Conservation (phyloP, 306 rosid species). For the Castanea sativa region DNA sequence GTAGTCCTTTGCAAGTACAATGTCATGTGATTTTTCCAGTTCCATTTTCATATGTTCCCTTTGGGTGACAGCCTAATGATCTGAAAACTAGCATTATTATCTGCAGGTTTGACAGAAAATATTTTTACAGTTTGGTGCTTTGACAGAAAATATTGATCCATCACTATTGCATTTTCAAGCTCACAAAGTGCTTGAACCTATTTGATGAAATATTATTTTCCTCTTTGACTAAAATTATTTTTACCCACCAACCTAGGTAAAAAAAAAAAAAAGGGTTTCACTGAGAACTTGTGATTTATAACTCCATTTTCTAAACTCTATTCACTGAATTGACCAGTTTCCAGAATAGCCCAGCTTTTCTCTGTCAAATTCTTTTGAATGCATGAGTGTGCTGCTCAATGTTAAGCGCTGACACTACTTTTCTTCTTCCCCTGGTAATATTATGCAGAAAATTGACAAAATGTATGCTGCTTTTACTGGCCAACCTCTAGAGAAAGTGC, state of each 20-base stretch:
- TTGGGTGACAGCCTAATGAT: not conserved
- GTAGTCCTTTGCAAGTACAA: not conserved
- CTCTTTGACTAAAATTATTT: too few relatives aligned
- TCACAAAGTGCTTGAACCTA: not conserved
- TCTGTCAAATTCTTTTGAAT: not conserved
- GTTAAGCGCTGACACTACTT: not conserved
- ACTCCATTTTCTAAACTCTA: not conserved
- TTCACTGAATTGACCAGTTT: not conserved
- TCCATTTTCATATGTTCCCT: not conserved
- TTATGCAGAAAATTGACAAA: conserved; percentile 79
- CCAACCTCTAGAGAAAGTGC: conserved; percentile 81
- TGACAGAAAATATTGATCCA: not conserved
- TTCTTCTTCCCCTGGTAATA: conserved; percentile 19
- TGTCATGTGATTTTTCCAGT: not conserved
- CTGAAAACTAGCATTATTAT: conserved; percentile 5
- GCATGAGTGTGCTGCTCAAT: not conserved
- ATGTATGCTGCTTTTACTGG: conserved; percentile 91
- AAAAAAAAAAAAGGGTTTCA: too few relatives aligned
- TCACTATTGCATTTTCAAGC: not conserved
- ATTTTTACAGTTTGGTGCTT: not conserved
- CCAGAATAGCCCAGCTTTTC: not conserved
- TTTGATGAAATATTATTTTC: too few relatives aligned
- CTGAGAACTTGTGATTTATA: not conserved
- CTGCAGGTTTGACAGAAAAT: not conserved
- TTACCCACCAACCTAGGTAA: too few relatives aligned